Evolutionary conservation across 805 yeast species (phyloP).

Genomic region (Blastobotrys chiropterorum): DNA sequence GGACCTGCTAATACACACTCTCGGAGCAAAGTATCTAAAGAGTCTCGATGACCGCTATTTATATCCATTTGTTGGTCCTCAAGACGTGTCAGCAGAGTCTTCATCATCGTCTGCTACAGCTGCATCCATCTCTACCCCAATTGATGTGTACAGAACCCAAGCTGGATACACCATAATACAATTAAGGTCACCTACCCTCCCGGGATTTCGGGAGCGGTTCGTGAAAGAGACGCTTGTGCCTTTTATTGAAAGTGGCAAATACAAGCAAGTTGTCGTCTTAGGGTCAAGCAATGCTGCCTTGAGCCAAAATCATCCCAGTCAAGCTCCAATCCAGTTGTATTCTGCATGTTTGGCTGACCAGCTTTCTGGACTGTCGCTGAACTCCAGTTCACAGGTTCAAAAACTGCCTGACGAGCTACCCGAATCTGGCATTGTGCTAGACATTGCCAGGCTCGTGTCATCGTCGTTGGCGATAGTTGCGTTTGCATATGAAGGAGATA

Average conservation of each 20-base stretch:
- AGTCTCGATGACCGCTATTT: conserved; percentile 53
- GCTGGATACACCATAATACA: conserved; percentile 55
- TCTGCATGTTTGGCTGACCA: conserved; percentile 6
- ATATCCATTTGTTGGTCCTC: conserved; percentile 81
- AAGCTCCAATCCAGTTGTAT: conserved; percentile 1
- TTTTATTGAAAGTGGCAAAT: conserved; percentile 37
- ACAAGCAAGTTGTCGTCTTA: conserved; percentile 46
- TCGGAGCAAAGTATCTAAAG: conserved; percentile 45
- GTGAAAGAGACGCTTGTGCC: conserved; percentile 46
- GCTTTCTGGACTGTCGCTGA: conserved; percentile 3
- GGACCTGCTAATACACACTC: conserved; percentile 67
- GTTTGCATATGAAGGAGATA: conserved; percentile 87
- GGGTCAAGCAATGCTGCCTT: conserved; percentile 71
- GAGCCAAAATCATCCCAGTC: conserved; percentile 8
- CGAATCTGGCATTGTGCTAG: conserved; percentile 31
- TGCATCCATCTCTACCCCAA: conserved; percentile 47
- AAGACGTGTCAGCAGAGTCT: conserved; percentile 41
- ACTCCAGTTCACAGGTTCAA: conserved; percentile 1
- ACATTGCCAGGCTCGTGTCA: conserved; percentile 16
- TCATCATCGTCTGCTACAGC: conserved; percentile 1
- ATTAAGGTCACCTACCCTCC: conserved; percentile 79
- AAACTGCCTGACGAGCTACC: conserved; percentile 21
- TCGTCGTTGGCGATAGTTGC: conserved; percentile 31
- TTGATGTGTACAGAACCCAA: conserved; percentile 53
- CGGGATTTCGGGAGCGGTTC: conserved; percentile 49